phyloP scores from a whole-genome alignment of 805 yeast species.

The Ogataea siamensis region DNA sequence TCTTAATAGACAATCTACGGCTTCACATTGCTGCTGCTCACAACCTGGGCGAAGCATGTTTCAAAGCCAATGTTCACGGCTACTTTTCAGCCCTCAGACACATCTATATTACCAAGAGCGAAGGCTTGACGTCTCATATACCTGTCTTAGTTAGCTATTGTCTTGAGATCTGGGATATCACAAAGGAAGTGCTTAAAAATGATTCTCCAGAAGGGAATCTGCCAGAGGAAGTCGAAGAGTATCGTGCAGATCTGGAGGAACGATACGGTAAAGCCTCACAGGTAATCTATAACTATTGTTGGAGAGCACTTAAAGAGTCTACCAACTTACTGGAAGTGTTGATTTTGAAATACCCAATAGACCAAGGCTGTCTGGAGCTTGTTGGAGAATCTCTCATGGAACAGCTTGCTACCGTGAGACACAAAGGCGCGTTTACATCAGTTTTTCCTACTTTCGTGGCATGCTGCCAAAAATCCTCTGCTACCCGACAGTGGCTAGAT shows the following conservation, averaged over 20 bases:
- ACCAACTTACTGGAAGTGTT: constrained; percentile 51
- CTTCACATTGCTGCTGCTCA: constrained; percentile 35
- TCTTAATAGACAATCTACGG: constrained; percentile 36
- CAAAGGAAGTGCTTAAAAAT: constrained; percentile 52
- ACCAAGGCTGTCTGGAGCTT: constrained; percentile 28
- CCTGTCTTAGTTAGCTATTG: constrained; percentile 12
- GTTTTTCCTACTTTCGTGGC: constrained; percentile 77
- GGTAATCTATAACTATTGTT: constrained; percentile 61
- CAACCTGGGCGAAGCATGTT: constrained; percentile 44
- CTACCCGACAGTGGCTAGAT: constrained; percentile 50
- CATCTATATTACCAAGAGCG: constrained; percentile 20
- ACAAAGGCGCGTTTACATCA: constrained; percentile 89
- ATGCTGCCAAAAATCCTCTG: constrained; percentile 47
- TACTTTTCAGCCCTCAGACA: constrained; percentile 57
- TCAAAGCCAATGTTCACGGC: constrained; percentile 62
- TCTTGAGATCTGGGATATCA: constrained; percentile 40
- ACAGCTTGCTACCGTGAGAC: constrained; percentile 74
- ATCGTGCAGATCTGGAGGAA: constrained; percentile 32
- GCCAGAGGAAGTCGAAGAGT: constrained; percentile 44
- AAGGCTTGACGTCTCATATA: constrained; percentile 5
- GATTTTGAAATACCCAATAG: constrained; percentile 35
- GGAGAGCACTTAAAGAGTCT: constrained; percentile 83
- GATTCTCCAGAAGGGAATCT: constrained; percentile 72
- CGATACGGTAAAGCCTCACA: constrained; percentile 41
- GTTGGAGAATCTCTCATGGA: constrained; percentile 56